Evolutionary conservation across 129 eudicot genomes (phyloP), one percentile per base, ranked within the genome.

Genomic region (Artemisia annua): DNA sequence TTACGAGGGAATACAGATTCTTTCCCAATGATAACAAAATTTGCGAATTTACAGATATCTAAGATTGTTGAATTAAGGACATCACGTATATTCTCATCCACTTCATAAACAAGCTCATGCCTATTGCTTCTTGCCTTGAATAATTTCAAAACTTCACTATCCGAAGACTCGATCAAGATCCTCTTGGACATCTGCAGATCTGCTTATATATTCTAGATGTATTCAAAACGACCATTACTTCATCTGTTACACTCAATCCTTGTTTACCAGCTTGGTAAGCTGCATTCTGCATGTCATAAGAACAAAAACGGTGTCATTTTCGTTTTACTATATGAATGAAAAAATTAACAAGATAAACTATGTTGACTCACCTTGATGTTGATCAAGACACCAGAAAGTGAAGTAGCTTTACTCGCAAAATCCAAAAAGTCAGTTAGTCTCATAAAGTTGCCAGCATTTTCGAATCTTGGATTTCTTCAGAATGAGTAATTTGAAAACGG

Each of bases 321-420:
- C n/a, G n/a, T n/a, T n/a, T n/a, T n/a, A n/a, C n/a, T n/a, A n/a
- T n/a, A n/a, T n/a, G n/a, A n/a, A n/a, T n/a, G n/a, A n/a, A n/a
- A n/a, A n/a, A n/a, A n/a, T n/a, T n/a, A n/a, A 24, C 6, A 32
- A 32, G 6, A 32, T 14, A 17, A 55, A 59, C 0, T 0, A 22
- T 56, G 7, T 20, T 32, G 43, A 84, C 96, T 86, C 19, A 90
- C 98, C 98, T 94, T 96, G 56, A 94, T 85, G 73, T 80, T 75
- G 68, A 94, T 90, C 75, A 90, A 50, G 67, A 90, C 91, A 60
- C 92, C 97, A 66, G 92, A 82, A 72, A 88, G 76, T n/a, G 97
- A 85, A 75, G 90, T 73, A n/a, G 89, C 77, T 61, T 87, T 89
- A 30, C 83, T 86, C 14, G 87, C 78, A 15, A 71, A 1, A 55